phyloP scores from a whole-genome alignment of 441 rosid genomes.

The Erodium moschatum region DNA sequence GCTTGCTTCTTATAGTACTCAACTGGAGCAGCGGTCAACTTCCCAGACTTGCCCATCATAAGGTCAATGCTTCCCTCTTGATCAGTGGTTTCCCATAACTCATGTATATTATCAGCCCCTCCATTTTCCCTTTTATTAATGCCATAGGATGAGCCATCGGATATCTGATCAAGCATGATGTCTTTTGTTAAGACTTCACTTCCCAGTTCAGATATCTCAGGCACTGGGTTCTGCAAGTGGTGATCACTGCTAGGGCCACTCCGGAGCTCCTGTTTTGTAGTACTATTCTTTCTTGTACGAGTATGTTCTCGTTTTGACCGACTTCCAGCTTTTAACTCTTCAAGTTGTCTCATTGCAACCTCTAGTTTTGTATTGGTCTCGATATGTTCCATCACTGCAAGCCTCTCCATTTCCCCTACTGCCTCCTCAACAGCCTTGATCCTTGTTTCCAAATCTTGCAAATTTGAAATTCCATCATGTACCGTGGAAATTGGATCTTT shows the following conservation, averaged over 20 bases:
- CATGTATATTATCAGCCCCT: slow-evolving; percentile 45
- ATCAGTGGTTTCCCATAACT: slow-evolving; percentile 47
- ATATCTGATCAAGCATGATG: slow-evolving; percentile 79
- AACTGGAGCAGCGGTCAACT: slow-evolving; percentile 3
- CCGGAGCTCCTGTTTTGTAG: slow-evolving; percentile 24
- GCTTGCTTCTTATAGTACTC: slow-evolving; percentile 18
- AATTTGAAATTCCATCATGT: slow-evolving; percentile 30
- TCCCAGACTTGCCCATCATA: slow-evolving; percentile 29
- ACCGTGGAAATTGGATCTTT: slow-evolving; percentile 23
- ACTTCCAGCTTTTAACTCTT: slow-evolving; percentile 38
- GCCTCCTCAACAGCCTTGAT: slow-evolving; percentile 57
- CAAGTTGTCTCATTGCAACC: slow-evolving; percentile 44
- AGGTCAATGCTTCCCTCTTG: slow-evolving; percentile 37
- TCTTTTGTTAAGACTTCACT: slow-evolving; percentile 72
- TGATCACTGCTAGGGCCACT: slow-evolving; percentile 17
- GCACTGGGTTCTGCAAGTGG: slow-evolving; percentile 29
- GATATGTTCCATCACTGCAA: slow-evolving; percentile 37
- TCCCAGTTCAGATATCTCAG: slow-evolving; percentile 38
- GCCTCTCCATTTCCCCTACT: slow-evolving; percentile 47
- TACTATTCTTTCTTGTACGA: slow-evolving; percentile 24
- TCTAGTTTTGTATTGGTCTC: slow-evolving; percentile 39
- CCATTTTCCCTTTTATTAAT: slow-evolving; percentile 50
- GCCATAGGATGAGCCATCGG: slow-evolving; percentile 75
- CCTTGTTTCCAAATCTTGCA: slow-evolving; percentile 47
- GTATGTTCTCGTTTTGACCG: slow-evolving; percentile 22